Evolutionary conservation across 495 filamentous ascomycete genomes (phyloP).

Genomic region (Penicillium turbatum): DNA sequence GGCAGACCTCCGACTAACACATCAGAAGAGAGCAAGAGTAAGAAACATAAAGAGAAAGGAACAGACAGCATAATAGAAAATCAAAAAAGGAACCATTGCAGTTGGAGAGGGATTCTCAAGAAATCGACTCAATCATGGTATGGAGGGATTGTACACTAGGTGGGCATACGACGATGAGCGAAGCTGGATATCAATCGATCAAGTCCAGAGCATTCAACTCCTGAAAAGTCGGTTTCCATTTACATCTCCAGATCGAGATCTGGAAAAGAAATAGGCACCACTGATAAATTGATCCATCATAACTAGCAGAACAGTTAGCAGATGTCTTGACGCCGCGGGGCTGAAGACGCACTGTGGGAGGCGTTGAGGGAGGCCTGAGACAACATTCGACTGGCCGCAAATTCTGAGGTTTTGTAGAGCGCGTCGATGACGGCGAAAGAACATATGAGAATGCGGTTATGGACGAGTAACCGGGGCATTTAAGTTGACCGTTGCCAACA

Average conservation of each 20-base stretch:
- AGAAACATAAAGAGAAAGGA: slow-evolving; percentile 1
- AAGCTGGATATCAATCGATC: not conserved
- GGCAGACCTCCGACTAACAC: slow-evolving; percentile 9
- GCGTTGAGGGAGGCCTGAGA: slow-evolving; percentile 8
- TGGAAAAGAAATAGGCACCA: slow-evolving; percentile 8
- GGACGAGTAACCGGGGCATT: not conserved
- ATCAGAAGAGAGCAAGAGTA: slow-evolving; percentile 4
- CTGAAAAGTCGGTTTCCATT: not conserved
- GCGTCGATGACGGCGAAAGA: not conserved
- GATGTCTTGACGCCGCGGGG: not conserved
- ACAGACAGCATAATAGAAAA: slow-evolving; percentile 4
- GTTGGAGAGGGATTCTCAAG: not conserved
- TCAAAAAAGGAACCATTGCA: slow-evolving; percentile 5
- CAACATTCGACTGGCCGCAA: slow-evolving; percentile 2
- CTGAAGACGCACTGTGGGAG: not conserved
- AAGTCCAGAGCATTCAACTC: not conserved
- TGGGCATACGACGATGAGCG: not conserved
- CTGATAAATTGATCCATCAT: slow-evolving; percentile 1
- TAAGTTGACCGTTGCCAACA: not conserved
- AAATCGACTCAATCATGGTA: not conserved
- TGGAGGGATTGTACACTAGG: not conserved
- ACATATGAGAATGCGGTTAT: not conserved
- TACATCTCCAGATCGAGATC: slow-evolving; percentile 1
- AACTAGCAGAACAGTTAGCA: not conserved
- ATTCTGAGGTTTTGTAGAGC: not conserved